Evolutionary conservation across 257 asterid species (phyloP).

Genomic region (Solanum chilense): DNA sequence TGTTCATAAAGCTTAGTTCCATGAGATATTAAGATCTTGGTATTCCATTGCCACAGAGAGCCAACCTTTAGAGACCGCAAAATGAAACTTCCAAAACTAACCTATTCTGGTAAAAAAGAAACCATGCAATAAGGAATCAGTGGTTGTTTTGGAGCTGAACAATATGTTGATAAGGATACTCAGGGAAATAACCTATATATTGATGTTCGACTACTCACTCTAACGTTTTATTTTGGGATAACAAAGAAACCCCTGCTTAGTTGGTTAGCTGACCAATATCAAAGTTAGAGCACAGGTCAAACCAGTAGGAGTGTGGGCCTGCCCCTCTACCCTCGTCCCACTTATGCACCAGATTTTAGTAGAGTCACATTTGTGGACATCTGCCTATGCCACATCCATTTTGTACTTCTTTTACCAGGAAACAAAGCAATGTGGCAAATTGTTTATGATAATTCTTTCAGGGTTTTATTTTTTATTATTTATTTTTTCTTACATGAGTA

Average conservation of each 20-base stretch:
- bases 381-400: background rate
- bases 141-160: background rate
- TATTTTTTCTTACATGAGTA: background rate
- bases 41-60: background rate
- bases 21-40: background rate
- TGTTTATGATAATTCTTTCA: background rate
- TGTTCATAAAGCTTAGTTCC: background rate
- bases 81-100: background rate
- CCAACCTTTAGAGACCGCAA: background rate
- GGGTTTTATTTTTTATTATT: background rate
- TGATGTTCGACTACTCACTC: background rate
- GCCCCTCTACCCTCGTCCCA: background rate
- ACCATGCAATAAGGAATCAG: background rate
- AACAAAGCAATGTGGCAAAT: background rate
- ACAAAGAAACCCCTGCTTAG: background rate
- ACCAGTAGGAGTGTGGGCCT: background rate
- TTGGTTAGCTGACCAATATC: background rate
- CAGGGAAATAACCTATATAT: background rate
- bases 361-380: background rate
- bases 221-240: background rate
- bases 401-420: background rate
- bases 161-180: background rate
- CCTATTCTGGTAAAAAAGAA: background rate
- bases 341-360: background rate
- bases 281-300: background rate